Evolutionary conservation across 2,329 filamentous ascomycete genomes (phyloP).

Genomic region (Microdochium nivale): DNA sequence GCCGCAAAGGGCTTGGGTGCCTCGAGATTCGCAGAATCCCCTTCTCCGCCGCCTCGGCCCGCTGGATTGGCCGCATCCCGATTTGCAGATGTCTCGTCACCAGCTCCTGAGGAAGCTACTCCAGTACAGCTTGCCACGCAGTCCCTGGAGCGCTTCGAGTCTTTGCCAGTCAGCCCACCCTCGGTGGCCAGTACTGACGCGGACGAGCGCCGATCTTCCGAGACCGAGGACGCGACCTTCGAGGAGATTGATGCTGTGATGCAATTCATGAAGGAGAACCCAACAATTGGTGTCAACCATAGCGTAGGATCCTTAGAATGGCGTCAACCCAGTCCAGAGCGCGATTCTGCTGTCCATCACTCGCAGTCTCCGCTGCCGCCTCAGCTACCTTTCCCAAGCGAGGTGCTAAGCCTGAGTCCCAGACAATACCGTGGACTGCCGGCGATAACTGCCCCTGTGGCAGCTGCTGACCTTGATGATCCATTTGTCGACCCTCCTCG

Average conservation of each 20-base stretch:
- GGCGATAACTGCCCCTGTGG: conserved; percentile 36
- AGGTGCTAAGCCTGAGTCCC: conserved; percentile 67
- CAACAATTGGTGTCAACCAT: conserved; percentile 66
- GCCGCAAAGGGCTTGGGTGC: conserved; percentile 30
- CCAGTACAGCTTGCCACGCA: conserved; percentile 4
- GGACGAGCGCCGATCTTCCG: conserved; percentile 2
- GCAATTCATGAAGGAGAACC: conserved; percentile 69
- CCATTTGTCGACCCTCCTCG: conserved; percentile 47
- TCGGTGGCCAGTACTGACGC: conserved; percentile 14
- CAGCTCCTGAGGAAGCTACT: conserved; percentile 15
- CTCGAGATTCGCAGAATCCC: conserved; percentile 35
- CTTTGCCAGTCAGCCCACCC: conserved; percentile 19
- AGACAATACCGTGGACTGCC: conserved; percentile 40
- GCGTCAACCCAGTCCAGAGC: conserved; percentile 33
- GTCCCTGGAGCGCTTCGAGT: conserved; percentile 21
- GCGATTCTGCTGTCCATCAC: conserved; percentile 28
- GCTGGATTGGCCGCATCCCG: conserved; percentile 34
- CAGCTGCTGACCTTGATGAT: conserved; percentile 51
- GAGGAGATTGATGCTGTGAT: conserved; percentile 92
- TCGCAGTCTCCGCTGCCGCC: conserved; percentile 44
- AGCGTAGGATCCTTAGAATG: conserved; percentile 37
- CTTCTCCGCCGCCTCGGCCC: conserved; percentile 31
- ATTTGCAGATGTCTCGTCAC: conserved; percentile 32
- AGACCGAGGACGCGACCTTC: conserved; percentile 43
- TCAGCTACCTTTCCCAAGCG: conserved; percentile 47